Base-by-base conservation (phyloP, 1,284 basidiomycete species). In the Flammula alnicola region DNA sequence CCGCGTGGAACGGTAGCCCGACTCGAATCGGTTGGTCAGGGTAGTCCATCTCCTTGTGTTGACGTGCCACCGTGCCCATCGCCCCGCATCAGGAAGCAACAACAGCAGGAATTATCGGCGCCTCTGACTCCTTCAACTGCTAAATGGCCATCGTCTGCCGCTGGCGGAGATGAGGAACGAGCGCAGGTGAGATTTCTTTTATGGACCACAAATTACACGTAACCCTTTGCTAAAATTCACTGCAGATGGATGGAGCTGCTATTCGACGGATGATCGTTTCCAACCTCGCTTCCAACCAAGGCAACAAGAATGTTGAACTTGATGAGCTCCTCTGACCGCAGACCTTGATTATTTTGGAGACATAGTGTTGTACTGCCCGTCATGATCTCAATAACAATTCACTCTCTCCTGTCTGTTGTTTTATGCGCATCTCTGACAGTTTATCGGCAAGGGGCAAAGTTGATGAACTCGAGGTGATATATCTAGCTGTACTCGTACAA, bases 231-330 rank as follows among this genome's bases (percentile, higher is more conserved):
- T n/a, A n/a, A n/a, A n/a, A n/a, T n/a, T n/a, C n/a, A n/a, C n/a
- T 25, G 7, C 29, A 67, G 59, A 41, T 63, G 36, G 63, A 67
- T 25, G 68, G 67, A 25, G 63, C 60, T 12, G 52, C 60, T 14
- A 60, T 72, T 22, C 59, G 70, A 45, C 59, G 66, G 31, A 66
- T 65, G 63, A 67, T 71, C 37, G 62, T 68, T 29, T 65, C 62
- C 12, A 71, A 65, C 35, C 53, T 71, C 14, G 57, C 59, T 25
- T 54, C 52, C 2, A 44, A 51, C 32, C 56, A 49, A 29, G 44
- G 44, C 14, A 60, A 42, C 35, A 49, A 33, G 17, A 22, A 35
- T 30, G 11, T 35, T 38, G 41, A 54, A 27, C 20, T 55, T 27
- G 49, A 48, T 12, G 53, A 45, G 22, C 20, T 54, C 23, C 38